Base-by-base conservation (phyloP, 1,284 basidiomycete species). In the Phlebopus sp. region DNA sequence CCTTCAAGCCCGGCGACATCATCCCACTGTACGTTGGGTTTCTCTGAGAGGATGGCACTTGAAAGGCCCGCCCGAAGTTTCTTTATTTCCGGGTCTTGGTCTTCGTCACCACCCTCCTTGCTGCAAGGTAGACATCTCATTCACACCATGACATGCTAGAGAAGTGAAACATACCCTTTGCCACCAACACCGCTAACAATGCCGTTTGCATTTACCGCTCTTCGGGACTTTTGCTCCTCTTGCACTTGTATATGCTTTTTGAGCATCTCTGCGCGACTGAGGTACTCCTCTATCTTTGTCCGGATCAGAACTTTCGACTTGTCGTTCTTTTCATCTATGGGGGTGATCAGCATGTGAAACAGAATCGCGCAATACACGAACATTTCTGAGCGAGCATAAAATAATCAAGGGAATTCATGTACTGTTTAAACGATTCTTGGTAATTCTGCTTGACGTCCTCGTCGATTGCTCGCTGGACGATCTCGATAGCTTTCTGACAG, bases 1-100 rank as follows among this genome's bases (percentile, higher is more conserved):
- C 83, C 87, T 60, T 93, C 90, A 7, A 99, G 78, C 44, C 96
- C 96, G 7, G 96, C 96, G 36, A 99, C 95, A 67, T 99, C 96
- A 64, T 98, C 94, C 96, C 96, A 99, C 60, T 86, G 86, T 19
- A 99, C 90, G 66, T 99, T 94, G 14, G 96, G 96, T 55, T 86
- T 97, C 72, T 99, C 97, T 10, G 88, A 81, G 14, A 99, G 67
- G 58, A 99, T 98, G 9, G 95, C 94, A 37, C 84, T 85, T 17
- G 90, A 79, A 4, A 99, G 77, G 4, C 90, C 92, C 1, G 89
- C 90, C 23, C 97, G 81, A 34, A 99, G 79, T 69, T 98, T 98
- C 80, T 97, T 97, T 50, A 89, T 82, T 59, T 99, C 96, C 1
- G 94, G 86, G 69, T 98, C 95, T 37, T 82, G 75, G 54, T 87